These are phyloP conservation scores for Lophiostoma macrostomum DNA, from an alignment of 495 filamentous ascomycete species.

Conservation along the genomic window DNA sequence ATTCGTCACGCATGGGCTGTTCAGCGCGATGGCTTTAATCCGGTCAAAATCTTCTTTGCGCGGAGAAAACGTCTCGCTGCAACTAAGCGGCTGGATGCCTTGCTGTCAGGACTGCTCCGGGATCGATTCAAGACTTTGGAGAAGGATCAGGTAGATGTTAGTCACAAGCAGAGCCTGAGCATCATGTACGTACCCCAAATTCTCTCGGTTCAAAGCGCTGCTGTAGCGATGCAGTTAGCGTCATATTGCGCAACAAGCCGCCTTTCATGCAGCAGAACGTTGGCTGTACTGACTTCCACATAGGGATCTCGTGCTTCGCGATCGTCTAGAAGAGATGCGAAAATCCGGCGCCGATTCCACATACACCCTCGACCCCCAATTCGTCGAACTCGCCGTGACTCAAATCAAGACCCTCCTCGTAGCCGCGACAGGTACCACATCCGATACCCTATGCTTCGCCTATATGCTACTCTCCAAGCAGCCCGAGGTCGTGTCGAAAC, in stretches of 20 bases:
- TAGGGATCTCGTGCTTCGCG: conserved; percentile 24
- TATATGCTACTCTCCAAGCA: conserved; percentile 24
- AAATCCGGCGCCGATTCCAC: not conserved
- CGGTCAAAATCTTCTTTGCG: not conserved
- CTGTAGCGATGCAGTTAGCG: too few species aligned
- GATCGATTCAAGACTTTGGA: conserved; percentile 11
- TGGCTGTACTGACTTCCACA: too few species aligned
- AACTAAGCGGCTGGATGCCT: not conserved
- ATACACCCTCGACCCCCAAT: conserved; percentile 9
- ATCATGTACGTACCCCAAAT: too few species aligned
- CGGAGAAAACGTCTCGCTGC: not conserved
- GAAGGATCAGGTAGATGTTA: conserved; percentile 9
- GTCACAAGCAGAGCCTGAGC: conserved; percentile 9
- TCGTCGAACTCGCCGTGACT: conserved; percentile 6
- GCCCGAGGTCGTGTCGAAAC: conserved; percentile 9
- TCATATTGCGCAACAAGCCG: too few species aligned
- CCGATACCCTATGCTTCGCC: conserved; percentile 25
- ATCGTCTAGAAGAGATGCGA: conserved; percentile 5
- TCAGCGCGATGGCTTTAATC: conserved; percentile 10
- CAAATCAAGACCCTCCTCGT: conserved; percentile 25
- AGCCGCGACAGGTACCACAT: conserved; percentile 20
- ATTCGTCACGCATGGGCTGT: not conserved
- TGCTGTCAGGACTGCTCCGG: conserved; percentile 3
- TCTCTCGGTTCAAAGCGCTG: too few species aligned
- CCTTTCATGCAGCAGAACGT: too few species aligned